Conservation (phyloP, 345 rosid genomes). For the Euphorbia lathyris region DNA sequence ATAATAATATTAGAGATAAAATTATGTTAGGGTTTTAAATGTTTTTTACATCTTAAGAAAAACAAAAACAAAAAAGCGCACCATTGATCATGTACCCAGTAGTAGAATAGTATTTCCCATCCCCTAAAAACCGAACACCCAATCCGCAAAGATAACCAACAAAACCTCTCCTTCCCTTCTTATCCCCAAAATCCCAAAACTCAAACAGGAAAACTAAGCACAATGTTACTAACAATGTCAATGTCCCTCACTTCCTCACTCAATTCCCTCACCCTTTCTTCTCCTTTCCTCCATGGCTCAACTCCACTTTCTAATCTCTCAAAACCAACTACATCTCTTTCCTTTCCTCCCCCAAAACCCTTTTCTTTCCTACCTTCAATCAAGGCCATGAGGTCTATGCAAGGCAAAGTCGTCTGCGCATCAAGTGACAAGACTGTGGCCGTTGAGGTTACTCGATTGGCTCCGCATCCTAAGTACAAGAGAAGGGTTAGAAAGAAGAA, state of each 20-base stretch:
- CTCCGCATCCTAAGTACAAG: constrained; percentile 84
- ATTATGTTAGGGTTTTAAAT: no score
- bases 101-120: neutral
- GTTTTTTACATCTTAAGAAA: no score
- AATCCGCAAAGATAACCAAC: neutral
- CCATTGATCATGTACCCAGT: neutral
- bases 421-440: constrained; percentile 82
- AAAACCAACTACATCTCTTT: constrained; percentile 37
- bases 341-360: constrained; percentile 7
- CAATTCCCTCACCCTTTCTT: constrained; percentile 41
- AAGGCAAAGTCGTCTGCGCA: constrained; percentile 80
- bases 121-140: neutral
- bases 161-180: neutral
- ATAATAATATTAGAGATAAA: no score
- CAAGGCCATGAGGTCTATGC: constrained; percentile 69
- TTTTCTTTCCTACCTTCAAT: constrained; percentile 39
- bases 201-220: no score
- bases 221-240: neutral
- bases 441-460: constrained; percentile 71
- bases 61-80: neutral
- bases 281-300: constrained; percentile 52
- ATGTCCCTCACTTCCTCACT: constrained; percentile 37
- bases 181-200: constrained; percentile 1
- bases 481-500: constrained; percentile 83
- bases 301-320: constrained; percentile 43